phyloP scores from a whole-genome alignment of 2,329 filamentous ascomycete species.

The Didymella glomerata region DNA sequence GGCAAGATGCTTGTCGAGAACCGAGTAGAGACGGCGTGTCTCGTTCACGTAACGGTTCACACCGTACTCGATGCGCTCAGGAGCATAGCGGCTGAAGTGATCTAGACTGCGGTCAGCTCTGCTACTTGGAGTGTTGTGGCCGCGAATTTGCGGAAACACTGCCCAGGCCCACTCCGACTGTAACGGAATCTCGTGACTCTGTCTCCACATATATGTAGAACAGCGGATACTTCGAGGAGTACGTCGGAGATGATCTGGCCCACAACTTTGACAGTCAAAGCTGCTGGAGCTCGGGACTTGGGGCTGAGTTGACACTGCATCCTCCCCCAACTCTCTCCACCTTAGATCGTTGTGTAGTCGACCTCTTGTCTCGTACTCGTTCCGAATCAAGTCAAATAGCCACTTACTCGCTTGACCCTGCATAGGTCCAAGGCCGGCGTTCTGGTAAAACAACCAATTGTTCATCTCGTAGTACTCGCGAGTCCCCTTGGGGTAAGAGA shows the following conservation, averaged over 20 bases:
- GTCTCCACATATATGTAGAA: background rate
- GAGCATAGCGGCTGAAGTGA: conserved; percentile 84
- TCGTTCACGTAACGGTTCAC: conserved; percentile 85
- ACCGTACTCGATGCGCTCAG: conserved; percentile 82
- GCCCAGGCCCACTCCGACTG: background rate
- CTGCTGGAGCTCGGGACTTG: too few species aligned
- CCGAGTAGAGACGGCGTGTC: conserved; percentile 80
- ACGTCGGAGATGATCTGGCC: background rate
- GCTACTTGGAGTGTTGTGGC: background rate
- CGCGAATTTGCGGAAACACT: background rate
- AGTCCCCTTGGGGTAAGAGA: conserved; percentile 77
- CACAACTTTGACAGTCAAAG: background rate
- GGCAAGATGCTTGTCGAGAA: conserved; percentile 75
- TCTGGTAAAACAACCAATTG: conserved; percentile 76
- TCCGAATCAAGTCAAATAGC: background rate
- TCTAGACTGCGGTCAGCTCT: conserved; percentile 55
- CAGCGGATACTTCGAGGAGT: background rate
- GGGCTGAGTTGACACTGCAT: background rate
- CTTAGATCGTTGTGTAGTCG: background rate
- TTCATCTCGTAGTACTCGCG: conserved; percentile 81
- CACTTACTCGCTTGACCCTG: conserved; percentile 70
- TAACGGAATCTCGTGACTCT: background rate
- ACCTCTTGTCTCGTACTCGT: background rate
- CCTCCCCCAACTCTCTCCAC: background rate
- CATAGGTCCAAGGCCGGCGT: conserved; percentile 83